Evolutionary conservation across 208 protist species (phyloP), one percentile per base, ranked within the genome.

Genomic region (Trypanosoma scelopori): DNA sequence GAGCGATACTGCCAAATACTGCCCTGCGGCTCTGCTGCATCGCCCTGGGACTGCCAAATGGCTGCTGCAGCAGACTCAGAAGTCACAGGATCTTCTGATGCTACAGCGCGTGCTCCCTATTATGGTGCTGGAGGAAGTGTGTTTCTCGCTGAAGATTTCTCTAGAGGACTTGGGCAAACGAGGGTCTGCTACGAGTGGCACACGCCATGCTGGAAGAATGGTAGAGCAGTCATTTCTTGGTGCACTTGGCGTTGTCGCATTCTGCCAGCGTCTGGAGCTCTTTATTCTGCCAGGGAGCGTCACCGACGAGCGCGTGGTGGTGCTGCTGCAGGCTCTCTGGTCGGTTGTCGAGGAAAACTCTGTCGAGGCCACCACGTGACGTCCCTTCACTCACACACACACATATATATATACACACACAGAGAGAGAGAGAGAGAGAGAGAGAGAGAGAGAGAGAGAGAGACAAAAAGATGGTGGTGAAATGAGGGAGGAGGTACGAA

Each of bases 161-260:
- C 23, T 57, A 5, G 49, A 71, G 47, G 20, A 30, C 43, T 7
- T 66, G 45, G 32, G 46, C 13, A 13, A 32, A 30, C 16, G 37
- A 7, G 23, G 20, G 15, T 0, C 18, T 5, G 30, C 22, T 25
- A 13, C 49, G 6, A 20, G 46, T 6, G 41, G 20, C 22, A 30
- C 23, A 16, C 47, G 52, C 22, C 53, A 62, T 7, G 30, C 25
- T 47, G 52, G 75, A 53, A 18, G 64, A 12, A 25, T 46, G 23
- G 25, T 82, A 28, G 63, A 64, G 39, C 37, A 74, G 5, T 83
- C 70, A 35, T 92, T 89, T 59, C 68, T 94, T 22, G 85, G 85
- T n/a, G 53, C 89, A 15, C 64, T 78, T 16, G 89, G 89, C 15
- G 53, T 91, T 9, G 45, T 86, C 5, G 82, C 83, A 22, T 84